Evolutionary conservation across 164 flowering plant species (phyloP), one percentile per base, ranked within the genome.

Genomic region (Taxillus chinensis): DNA sequence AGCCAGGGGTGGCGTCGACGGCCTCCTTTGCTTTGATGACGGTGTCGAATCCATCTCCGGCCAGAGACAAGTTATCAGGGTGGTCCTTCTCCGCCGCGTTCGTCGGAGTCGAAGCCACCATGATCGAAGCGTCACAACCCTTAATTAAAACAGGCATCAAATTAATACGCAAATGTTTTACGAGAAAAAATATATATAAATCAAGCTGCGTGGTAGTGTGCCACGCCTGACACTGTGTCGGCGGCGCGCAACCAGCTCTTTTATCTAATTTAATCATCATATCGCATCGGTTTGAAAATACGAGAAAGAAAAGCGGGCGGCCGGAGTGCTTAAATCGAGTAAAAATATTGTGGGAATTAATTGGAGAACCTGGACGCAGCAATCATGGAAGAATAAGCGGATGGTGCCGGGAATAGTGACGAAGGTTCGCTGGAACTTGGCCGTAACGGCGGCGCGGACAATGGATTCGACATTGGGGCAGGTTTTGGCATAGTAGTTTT

Each of bases 331-430:
- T 0, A 27, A 27, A 27, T 27, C 27, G 27, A 27, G 27, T 27
- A 2, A 27, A 27, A 27, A 27, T 27, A n/a, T n/a, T n/a, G 27
- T 27, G 27, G 27, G 1, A 27, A 27, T 27, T n/a, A 53, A 17
- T n/a, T 14, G 56, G 56, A 17, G 40, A 61, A 87, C 98, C 78
- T 73, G 69, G 61, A 92, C 88, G 37, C 83, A 75, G 76, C 96
- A 89, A 60, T 89, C 98, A 49, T 92, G 98, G 82, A 92, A 89
- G 76, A 84, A 87, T 77, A 92, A 87, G 45, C 96, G 90, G 65
- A 89, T 61, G 12, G 86, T 81, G 2, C 80, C 96, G 0, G 98
- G 96, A 27, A 78, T 76, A 2, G 98, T 87, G 56, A 87, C 89
- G 57, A 87, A 85, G 0, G 98, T 92, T 57, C 89, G 85, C 0